A percentile compares a stretch with the other conserved stretches of the same genome.
These are phyloP conservation scores for Citrus sp. DNA, from an alignment of 345 rosid species.

Conservation along the genomic window DNA sequence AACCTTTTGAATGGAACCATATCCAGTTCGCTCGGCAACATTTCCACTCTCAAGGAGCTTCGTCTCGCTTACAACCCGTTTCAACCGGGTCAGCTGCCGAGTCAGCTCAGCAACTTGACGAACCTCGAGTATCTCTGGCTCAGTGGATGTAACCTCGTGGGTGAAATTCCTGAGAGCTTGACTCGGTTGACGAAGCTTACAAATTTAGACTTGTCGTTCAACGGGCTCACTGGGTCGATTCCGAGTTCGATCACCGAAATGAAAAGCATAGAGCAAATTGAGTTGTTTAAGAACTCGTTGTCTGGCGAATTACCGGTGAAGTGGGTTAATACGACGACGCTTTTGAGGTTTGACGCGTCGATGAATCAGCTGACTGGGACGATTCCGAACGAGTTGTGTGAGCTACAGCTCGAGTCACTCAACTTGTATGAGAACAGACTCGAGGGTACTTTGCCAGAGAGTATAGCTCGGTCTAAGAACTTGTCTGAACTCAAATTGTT, in stretches of 20 bases:
- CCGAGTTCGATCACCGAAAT: slow-evolving; percentile 57
- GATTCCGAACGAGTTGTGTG: slow-evolving; percentile 61
- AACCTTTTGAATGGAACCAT: slow-evolving; percentile 57
- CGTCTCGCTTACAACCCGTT: slow-evolving; percentile 61
- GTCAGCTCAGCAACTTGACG: slow-evolving; percentile 48
- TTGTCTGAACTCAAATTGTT: slow-evolving; percentile 65
- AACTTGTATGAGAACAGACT: slow-evolving; percentile 62
- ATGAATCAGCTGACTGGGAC: slow-evolving; percentile 56
- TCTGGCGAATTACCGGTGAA: slow-evolving; percentile 58
- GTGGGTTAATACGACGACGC: slow-evolving; percentile 45
- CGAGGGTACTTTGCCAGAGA: slow-evolving; percentile 64
- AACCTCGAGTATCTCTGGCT: slow-evolving; percentile 65
- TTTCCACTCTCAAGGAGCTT: slow-evolving; percentile 53
- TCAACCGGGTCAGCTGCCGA: slow-evolving; percentile 44
- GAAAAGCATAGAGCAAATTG: slow-evolving; percentile 50
- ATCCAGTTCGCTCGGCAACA: slow-evolving; percentile 53
- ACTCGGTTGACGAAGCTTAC: slow-evolving; percentile 33
- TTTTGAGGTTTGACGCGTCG: slow-evolving; percentile 62
- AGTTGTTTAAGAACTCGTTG: slow-evolving; percentile 66
- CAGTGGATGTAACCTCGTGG: slow-evolving; percentile 41
- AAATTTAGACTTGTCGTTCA: slow-evolving; percentile 51
- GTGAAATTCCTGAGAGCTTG: slow-evolving; percentile 51
- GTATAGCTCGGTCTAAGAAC: slow-evolving; percentile 50
- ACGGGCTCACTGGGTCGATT: slow-evolving; percentile 58
- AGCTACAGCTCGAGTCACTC: slow-evolving; percentile 57